Base-by-base conservation (phyloP, 1,284 basidiomycete species). In the Apiotrichum akiyoshidainum region DNA sequence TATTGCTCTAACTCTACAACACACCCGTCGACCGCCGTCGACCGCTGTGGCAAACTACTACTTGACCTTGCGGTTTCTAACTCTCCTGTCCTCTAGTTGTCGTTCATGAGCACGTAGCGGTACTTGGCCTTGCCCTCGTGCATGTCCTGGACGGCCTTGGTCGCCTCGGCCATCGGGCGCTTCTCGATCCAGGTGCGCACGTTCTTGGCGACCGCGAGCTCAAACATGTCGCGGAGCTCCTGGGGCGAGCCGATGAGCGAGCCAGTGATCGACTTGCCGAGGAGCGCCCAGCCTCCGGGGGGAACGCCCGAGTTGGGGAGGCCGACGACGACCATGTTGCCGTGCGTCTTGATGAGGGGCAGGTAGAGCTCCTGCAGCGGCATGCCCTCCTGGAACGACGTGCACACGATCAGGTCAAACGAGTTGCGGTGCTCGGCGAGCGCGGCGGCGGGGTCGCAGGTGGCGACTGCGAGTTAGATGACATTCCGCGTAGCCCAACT, bases 51-150 rank as follows among this genome's bases (percentile, higher is more conserved):
- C 26, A 4, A 31, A 31, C 26, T 31, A 7, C 26, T 31, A 31
- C 26, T 31, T 37, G 37, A 37, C 37, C 14, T 2, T 33, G 12
- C 45, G 14, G 2, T 8, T 46, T 26, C 22, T 5, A 46, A 9
- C 13, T 46, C 10, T 13, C 1, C 26, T 5, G 12, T 22, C 48
- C 42, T 21, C 42, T 44, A 44, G 73, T 80, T 79, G 55, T 75
- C 68, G 73, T 81, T 81, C 57, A 80, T 74, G 44, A 81, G 72
- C 34, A 80, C 79, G 62, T 78, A 80, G 54, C 80, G 71, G 74
- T 77, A 81, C 46, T 76, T 65, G 44, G 77, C 74, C 64, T 81
- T 78, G 57, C 79, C 79, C 19, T 71, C 72, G 48, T 77, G 67
- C 66, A 82, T 75, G 58, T 78, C 76, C 57, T 72, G 69, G 31